These are phyloP conservation scores for Vigna reflexopilosa DNA, from an alignment of 306 rosid genomes.

Conservation along the genomic window DNA sequence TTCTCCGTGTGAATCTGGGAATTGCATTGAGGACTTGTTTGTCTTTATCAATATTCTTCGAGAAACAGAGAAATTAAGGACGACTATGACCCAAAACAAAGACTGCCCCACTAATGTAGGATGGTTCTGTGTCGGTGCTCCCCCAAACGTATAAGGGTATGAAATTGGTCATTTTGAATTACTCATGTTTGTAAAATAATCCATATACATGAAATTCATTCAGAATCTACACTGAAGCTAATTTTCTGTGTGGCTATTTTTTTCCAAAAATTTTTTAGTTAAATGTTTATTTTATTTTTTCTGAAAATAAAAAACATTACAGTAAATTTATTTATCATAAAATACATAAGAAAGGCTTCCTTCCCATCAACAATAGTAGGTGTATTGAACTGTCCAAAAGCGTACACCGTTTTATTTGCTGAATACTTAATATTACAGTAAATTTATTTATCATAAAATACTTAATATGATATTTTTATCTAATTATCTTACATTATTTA, in stretches of 20 bases:
- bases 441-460: too few species aligned
- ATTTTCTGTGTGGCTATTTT: neutral
- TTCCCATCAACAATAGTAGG: neutral
- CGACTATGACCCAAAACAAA: neutral
- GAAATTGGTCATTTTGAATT: neutral
- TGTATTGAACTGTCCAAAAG: neutral
- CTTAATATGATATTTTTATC: too few species aligned
- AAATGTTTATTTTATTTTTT: neutral
- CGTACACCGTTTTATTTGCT: too few species aligned
- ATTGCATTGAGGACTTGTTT: neutral
- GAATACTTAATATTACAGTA: too few species aligned
- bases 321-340: neutral
- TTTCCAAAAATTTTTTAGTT: neutral
- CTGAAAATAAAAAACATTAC: neutral
- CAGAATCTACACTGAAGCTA: neutral
- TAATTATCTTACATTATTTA: too few species aligned
- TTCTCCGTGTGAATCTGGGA: too few species aligned
- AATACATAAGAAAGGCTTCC: neutral
- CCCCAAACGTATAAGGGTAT: neutral
- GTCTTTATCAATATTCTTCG: neutral
- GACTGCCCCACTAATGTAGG: neutral
- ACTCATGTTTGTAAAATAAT: conserved; percentile 1
- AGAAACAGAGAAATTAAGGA: neutral
- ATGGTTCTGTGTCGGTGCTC: conserved; percentile 14
- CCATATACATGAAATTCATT: neutral